These are phyloP conservation scores for Neurospora sp. DNA, from an alignment of 2,329 filamentous ascomycete species.

Conservation along the genomic window DNA sequence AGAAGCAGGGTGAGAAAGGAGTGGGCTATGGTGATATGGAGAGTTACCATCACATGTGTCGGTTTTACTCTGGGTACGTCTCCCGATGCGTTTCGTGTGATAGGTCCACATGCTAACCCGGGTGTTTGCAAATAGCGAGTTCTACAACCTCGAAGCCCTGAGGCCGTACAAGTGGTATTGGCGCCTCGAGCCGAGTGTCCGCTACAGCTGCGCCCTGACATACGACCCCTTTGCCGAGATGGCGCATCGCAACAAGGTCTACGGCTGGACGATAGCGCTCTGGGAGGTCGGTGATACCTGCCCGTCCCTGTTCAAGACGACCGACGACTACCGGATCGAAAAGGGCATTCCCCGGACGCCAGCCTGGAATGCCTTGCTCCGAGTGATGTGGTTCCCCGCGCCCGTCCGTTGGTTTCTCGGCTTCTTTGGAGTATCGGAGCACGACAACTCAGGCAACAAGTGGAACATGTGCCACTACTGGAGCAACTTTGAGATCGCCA, in stretches of 20 bases:
- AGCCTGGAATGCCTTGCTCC: conserved; percentile 31
- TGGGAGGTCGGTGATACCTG: conserved; percentile 35
- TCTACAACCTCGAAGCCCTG: conserved; percentile 32
- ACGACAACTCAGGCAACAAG: conserved; percentile 27
- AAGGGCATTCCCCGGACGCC: conserved; percentile 23
- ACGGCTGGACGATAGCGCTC: conserved; percentile 34
- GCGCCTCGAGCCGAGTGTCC: conserved; percentile 35
- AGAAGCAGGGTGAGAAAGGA: conserved; percentile 18
- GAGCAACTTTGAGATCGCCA: conserved; percentile 39
- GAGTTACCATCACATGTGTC: conserved; percentile 31
- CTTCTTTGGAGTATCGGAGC: conserved; percentile 23
- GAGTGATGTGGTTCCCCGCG: conserved; percentile 29
- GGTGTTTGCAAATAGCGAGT: conserved; percentile 17
- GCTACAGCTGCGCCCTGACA: conserved; percentile 34
- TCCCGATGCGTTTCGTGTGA: conserved; percentile 3
- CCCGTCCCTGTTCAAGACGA: conserved; percentile 31
- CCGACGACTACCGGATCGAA: conserved; percentile 29
- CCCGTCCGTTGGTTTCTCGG: conserved; percentile 27
- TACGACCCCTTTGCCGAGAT: conserved; percentile 39
- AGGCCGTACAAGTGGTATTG: conserved; percentile 37
- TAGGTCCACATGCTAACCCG: not conserved
- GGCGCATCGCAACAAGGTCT: conserved; percentile 31
- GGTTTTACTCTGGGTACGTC: conserved; percentile 32
- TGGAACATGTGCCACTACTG: conserved; percentile 39
- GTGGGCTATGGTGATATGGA: conserved; percentile 30